Evolutionary conservation across 1,284 basidiomycete genomes (phyloP).

Genomic region (Pascua sp.): DNA sequence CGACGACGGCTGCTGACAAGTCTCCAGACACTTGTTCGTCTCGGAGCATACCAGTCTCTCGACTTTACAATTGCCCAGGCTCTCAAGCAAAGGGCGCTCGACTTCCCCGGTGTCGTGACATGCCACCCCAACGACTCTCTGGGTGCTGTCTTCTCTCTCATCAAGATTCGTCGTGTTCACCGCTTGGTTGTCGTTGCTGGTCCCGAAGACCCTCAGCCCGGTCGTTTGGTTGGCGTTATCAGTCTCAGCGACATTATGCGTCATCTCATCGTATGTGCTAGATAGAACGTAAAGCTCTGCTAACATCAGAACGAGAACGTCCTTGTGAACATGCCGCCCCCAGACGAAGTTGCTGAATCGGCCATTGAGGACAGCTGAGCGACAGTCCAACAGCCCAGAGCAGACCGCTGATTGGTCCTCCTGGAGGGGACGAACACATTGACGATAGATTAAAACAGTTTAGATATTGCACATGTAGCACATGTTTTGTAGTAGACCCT

Average conservation of each 20-base stretch:
- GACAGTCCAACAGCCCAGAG: too few relatives aligned
- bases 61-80: conserved; percentile 95
- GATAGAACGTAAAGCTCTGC: background rate
- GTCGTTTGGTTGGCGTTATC: conserved; percentile 80
- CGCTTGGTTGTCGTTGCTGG: conserved; percentile 80
- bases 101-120: conserved; percentile 94
- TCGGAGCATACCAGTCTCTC: conserved; percentile 88
- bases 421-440: background rate
- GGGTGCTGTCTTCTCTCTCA: conserved; percentile 85
- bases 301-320: conserved; percentile 6
- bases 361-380: background rate
- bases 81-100: conserved; percentile 80
- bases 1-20: background rate
- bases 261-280: conserved; percentile 62
- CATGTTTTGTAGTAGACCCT: background rate
- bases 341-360: conserved; percentile 11
- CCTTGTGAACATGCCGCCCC: conserved; percentile 3
- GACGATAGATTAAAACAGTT: background rate
- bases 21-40: conserved; percentile 80
- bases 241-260: conserved; percentile 85
- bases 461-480: conserved; percentile 7
- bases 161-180: conserved; percentile 90
- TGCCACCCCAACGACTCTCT: conserved; percentile 91
- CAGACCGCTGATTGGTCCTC: too few relatives aligned
- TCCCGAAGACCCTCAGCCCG: conserved; percentile 51